phyloP scores from a whole-genome alignment of 768 basidiomycete genomes.

The Leccinum truebloodii region DNA sequence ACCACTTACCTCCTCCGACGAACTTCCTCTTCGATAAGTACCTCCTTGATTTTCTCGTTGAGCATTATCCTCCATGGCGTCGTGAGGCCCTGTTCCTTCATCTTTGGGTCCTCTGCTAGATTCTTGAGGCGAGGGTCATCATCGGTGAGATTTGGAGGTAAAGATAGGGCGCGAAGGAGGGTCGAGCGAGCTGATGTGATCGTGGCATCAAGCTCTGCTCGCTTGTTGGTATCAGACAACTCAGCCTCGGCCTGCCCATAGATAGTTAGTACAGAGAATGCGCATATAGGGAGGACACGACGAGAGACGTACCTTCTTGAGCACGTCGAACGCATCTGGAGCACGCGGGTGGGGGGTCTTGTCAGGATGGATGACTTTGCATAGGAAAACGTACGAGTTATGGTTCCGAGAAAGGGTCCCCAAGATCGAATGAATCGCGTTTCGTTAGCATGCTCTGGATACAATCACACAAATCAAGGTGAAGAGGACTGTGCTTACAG shows the following conservation, averaged over 20 bases:
- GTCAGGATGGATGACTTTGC: slow-evolving; percentile 95
- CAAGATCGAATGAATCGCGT: slow-evolving; percentile 6
- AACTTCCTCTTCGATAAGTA: slow-evolving; percentile 90
- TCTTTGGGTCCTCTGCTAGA: slow-evolving; percentile 41
- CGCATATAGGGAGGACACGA: background rate
- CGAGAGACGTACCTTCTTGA: slow-evolving; percentile 73
- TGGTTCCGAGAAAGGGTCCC: background rate
- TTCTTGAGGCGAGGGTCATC: slow-evolving; percentile 57
- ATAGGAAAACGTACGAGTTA: slow-evolving; percentile 43
- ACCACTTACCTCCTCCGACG: slow-evolving; percentile 72
- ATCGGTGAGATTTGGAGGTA: slow-evolving; percentile 61
- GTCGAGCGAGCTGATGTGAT: slow-evolving; percentile 72
- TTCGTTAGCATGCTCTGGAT: slow-evolving; percentile 26
- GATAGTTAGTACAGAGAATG: background rate
- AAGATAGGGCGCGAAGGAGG: slow-evolving; percentile 60
- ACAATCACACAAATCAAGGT: slow-evolving; percentile 1
- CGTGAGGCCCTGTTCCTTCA: slow-evolving; percentile 30
- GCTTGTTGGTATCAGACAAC: slow-evolving; percentile 73
- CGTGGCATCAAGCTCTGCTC: slow-evolving; percentile 79
- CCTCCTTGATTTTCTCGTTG: slow-evolving; percentile 72
- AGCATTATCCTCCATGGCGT: slow-evolving; percentile 72
- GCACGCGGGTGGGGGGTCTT: slow-evolving; percentile 88
- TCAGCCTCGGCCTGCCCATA: slow-evolving; percentile 75
- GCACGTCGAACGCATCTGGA: slow-evolving; percentile 89
- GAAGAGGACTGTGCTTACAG: slow-evolving; percentile 50